A percentile compares a stretch with the other conserved stretches of the same genome.
These are phyloP conservation scores for Fraxinus cuspidata DNA, from an alignment of 257 asterid genomes.

Conservation along the genomic window DNA sequence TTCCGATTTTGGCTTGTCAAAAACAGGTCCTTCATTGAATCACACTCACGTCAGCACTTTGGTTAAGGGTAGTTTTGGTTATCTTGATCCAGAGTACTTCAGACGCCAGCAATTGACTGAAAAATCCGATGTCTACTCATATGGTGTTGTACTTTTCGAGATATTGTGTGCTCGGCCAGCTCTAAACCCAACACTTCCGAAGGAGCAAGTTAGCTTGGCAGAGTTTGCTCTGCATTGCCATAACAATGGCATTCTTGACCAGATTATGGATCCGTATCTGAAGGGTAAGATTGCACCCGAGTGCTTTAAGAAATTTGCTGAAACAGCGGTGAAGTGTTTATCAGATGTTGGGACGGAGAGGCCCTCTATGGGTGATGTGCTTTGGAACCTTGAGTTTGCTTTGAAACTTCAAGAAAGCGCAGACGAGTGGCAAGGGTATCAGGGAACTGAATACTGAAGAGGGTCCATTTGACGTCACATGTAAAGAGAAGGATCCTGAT, in stretches of 20 bases:
- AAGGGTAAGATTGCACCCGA: slow-evolving; percentile 45
- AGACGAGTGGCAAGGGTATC: neutral
- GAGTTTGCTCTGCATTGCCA: slow-evolving; percentile 43
- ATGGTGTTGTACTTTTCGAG: slow-evolving; percentile 48
- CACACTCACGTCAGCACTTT: slow-evolving; percentile 46
- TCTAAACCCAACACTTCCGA: slow-evolving; percentile 34
- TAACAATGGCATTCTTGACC: slow-evolving; percentile 35
- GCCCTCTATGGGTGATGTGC: slow-evolving; percentile 47
- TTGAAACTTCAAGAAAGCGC: slow-evolving; percentile 37
- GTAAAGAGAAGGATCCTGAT: slow-evolving; percentile 58
- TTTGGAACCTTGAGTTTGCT: slow-evolving; percentile 51
- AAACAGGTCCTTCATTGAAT: slow-evolving; percentile 31
- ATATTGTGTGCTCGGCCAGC: slow-evolving; percentile 43
- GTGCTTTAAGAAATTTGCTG: slow-evolving; percentile 39
- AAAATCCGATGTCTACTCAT: slow-evolving; percentile 51
- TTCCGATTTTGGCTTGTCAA: slow-evolving; percentile 49
- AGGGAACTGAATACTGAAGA: slow-evolving; percentile 8
- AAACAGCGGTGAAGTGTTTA: slow-evolving; percentile 45
- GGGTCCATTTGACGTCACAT: slow-evolving; percentile 18
- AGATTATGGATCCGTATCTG: slow-evolving; percentile 40
- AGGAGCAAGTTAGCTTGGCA: slow-evolving; percentile 47
- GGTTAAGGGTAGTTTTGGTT: slow-evolving; percentile 56
- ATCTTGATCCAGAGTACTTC: slow-evolving; percentile 51
- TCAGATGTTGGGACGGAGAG: slow-evolving; percentile 42
- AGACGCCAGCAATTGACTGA: slow-evolving; percentile 45